Percentiles rank a stretch among this genome's conserved stretches.
phyloP scores from a whole-genome alignment of 768 basidiomycete species.

The Royoungia palumana region DNA sequence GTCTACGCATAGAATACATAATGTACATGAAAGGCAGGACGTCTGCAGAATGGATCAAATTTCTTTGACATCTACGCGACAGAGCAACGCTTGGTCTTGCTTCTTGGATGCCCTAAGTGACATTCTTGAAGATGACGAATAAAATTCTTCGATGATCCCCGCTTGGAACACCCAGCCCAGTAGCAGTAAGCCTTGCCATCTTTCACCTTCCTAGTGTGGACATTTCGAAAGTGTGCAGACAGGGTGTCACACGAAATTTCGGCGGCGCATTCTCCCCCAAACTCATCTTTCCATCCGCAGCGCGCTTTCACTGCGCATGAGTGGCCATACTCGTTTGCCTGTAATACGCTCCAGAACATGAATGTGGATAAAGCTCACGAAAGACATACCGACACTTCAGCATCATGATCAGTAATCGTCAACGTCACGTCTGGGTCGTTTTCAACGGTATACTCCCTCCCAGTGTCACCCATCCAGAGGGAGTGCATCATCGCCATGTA shows the following conservation, averaged over 20 bases:
- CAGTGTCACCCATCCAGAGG: background rate
- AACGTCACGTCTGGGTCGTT: too few species aligned
- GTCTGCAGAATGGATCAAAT: background rate
- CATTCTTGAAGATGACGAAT: background rate
- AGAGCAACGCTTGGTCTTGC: background rate
- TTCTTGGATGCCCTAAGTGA: slow-evolving; percentile 5
- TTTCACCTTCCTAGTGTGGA: background rate
- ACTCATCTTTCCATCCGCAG: background rate
- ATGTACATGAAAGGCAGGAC: too few species aligned
- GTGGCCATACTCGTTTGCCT: background rate
- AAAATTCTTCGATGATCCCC: background rate
- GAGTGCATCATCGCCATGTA: background rate
- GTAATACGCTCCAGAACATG: too few species aligned
- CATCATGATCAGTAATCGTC: too few species aligned
- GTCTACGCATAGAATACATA: too few species aligned
- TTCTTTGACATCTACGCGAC: too few species aligned
- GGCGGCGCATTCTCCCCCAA: too few species aligned
- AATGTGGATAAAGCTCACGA: too few species aligned
- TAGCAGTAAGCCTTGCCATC: fast-evolving
- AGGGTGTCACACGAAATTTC: background rate
- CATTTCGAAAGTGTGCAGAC: background rate
- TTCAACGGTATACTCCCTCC: too few species aligned
- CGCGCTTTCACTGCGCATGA: background rate
- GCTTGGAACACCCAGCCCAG: background rate
- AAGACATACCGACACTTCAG: too few species aligned